phyloP scores from a whole-genome alignment of 2,329 filamentous ascomycete genomes.

The Nothopassalora personata region DNA sequence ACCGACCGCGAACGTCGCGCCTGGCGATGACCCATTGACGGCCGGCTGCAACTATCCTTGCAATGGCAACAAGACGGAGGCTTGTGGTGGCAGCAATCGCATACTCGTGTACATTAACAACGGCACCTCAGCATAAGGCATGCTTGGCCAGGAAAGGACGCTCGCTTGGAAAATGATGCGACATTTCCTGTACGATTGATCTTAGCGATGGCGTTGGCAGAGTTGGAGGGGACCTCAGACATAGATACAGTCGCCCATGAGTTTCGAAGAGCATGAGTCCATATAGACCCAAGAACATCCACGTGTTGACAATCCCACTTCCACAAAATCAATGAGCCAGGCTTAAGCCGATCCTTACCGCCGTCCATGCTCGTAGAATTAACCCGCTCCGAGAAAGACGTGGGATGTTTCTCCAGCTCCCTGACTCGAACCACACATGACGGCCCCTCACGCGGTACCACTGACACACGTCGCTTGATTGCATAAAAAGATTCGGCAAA shows the following conservation, averaged over 20 bases:
- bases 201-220: neutral
- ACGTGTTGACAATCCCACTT: neutral
- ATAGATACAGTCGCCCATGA: neutral
- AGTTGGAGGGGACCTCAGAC: neutral
- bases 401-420: neutral
- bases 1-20: constrained; percentile 14
- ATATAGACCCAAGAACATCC: neutral
- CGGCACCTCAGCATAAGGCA: neutral
- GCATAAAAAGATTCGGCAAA: neutral
- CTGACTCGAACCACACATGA: neutral
- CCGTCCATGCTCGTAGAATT: neutral
- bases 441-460: neutral
- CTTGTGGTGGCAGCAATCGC: constrained; percentile 26
- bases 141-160: no score
- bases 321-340: neutral
- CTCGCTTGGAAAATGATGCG: neutral
- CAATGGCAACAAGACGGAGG: constrained; percentile 29
- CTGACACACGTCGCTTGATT: neutral
- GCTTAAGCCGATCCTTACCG: neutral
- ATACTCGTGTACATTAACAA: constrained; percentile 22
- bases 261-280: neutral
- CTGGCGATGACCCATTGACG: constrained; percentile 18
- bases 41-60: constrained; percentile 28
- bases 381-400: neutral
- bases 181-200: neutral